phyloP scores from a whole-genome alignment of 1,139 yeast genomes.

The Suhomyces yuchorum region DNA sequence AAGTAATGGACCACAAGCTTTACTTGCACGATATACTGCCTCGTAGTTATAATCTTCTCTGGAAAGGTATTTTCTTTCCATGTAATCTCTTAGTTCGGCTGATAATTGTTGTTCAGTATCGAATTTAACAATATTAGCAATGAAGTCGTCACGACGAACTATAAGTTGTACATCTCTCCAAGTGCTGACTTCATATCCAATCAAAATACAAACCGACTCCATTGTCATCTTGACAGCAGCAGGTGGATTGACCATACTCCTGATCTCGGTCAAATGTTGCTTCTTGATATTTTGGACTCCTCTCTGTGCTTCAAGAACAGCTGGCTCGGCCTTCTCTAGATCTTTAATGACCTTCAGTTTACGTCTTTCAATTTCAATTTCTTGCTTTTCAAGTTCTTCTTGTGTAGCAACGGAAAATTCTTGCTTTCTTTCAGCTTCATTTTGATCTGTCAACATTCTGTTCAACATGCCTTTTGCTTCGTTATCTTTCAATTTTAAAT shows the following conservation, averaged over 20 bases:
- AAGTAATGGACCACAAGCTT: conserved; percentile 91
- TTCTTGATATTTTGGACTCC: conserved; percentile 92
- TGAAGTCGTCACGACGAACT: conserved; percentile 84
- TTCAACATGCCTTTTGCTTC: conserved; percentile 75
- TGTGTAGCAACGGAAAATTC: conserved; percentile 84
- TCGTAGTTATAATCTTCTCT: conserved; percentile 70
- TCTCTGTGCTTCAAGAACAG: conserved; percentile 76
- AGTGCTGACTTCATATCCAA: conserved; percentile 66
- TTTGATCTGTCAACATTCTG: conserved; percentile 82
- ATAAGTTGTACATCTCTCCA: conserved; percentile 90
- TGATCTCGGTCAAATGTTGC: conserved; percentile 84
- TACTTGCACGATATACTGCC: conserved; percentile 83
- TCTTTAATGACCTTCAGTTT: conserved; percentile 59
- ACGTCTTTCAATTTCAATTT: conserved; percentile 58
- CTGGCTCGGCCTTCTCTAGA: conserved; percentile 78
- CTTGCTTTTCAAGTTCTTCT: conserved; percentile 68
- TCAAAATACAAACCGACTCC: conserved; percentile 82
- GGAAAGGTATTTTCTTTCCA: conserved; percentile 63
- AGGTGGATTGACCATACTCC: conserved; percentile 93
- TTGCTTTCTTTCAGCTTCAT: conserved; percentile 87
- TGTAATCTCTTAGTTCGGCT: conserved; percentile 49
- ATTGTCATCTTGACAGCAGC: conserved; percentile 80
- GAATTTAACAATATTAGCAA: conserved; percentile 76
- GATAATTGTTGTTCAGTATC: conserved; percentile 65
- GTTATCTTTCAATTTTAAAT: conserved; percentile 55